phyloP scores from a whole-genome alignment of 2,329 filamentous ascomycete genomes.

The Colletotrichum noveboracense region DNA sequence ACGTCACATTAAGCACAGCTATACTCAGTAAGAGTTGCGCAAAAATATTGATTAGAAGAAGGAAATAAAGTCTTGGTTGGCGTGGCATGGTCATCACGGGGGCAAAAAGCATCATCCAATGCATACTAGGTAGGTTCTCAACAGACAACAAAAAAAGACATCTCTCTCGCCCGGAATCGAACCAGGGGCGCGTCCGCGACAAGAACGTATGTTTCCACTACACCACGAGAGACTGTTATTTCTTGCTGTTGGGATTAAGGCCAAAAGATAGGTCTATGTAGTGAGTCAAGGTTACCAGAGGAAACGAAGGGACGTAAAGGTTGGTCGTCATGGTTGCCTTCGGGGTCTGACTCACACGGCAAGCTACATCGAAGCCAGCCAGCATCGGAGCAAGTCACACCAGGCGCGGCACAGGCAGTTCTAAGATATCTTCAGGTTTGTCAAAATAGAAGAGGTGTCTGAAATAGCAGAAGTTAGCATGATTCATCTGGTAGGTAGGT shows the following conservation, averaged over 20 bases:
- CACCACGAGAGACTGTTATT: background rate
- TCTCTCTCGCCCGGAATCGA: background rate
- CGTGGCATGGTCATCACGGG: background rate
- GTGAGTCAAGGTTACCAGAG: background rate
- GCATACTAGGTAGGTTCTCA: background rate
- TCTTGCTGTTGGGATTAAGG: background rate
- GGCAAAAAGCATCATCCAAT: background rate
- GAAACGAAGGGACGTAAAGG: background rate
- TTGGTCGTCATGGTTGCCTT: background rate
- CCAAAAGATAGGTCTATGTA: background rate
- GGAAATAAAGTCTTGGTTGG: rapidly evolving
- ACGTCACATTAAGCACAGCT: background rate
- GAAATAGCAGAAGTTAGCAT: too few relatives aligned
- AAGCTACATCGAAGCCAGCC: background rate
- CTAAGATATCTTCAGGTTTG: too few relatives aligned
- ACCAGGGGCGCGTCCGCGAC: background rate
- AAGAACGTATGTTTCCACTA: background rate
- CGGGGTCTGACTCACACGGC: background rate
- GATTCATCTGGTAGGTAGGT: too few relatives aligned
- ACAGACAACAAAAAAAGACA: background rate
- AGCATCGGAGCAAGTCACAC: background rate
- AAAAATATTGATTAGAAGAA: rapidly evolving
- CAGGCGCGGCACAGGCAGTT: too few relatives aligned
- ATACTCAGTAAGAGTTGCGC: background rate
- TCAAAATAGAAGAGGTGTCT: too few relatives aligned